These are phyloP conservation scores for Lepidium didymum DNA, from an alignment of 345 rosid genomes.

Conservation along the genomic window DNA sequence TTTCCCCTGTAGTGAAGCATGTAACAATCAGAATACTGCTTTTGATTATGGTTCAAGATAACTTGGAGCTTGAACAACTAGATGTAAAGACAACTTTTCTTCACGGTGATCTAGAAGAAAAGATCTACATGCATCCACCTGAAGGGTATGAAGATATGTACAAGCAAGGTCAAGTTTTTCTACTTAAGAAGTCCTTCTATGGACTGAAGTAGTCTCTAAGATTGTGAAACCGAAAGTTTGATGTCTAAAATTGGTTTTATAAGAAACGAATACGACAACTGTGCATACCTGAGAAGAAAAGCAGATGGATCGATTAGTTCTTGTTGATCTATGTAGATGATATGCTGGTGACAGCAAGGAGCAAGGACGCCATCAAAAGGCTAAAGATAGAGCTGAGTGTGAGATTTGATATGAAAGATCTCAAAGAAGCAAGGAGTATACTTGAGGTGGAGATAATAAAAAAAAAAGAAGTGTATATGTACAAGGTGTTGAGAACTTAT, in stretches of 20 bases:
- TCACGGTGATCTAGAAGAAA: neutral
- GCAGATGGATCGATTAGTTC: no score
- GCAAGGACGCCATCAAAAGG: no score
- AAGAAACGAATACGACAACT: neutral
- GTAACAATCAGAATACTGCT: neutral
- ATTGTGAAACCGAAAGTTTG: neutral
- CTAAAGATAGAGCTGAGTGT: no score
- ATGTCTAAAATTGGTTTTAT: neutral
- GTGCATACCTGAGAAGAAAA: no score
- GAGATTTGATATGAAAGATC: no score
- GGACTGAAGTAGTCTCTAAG: neutral
- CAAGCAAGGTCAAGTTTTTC: neutral
- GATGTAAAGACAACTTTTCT: neutral
- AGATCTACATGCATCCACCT: neutral
- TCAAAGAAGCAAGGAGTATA: no score
- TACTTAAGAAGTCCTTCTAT: neutral
- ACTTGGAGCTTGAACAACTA: neutral
- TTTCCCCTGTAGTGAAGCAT: neutral
- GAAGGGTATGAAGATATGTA: neutral
- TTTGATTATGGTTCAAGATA: neutral
- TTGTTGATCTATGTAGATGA: no score
- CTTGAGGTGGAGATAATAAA: no score
- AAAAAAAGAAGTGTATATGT: no score
- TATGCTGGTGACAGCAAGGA: no score
- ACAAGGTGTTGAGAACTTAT: no score